Conservation (phyloP, 139 green algal species). For the Ulvella scutata region DNA sequence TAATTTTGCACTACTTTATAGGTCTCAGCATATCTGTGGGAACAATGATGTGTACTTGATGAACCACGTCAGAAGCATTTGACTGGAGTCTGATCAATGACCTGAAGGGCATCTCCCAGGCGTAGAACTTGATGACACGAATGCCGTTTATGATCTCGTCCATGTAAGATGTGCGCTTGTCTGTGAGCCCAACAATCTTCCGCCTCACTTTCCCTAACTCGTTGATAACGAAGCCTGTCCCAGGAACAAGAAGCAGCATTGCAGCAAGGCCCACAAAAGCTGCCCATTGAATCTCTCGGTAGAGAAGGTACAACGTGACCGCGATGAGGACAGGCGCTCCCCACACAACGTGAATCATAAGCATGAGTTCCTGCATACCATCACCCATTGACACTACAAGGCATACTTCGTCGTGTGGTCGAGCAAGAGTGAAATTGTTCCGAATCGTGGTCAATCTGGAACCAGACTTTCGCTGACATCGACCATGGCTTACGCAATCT, state of each 20-base stretch:
- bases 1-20: too few species aligned
- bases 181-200: conserved; percentile 63
- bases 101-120: conserved; percentile 53
- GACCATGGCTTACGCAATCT: too few species aligned
- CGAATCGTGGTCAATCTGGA: too few species aligned
- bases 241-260: conserved; percentile 50
- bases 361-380: conserved; percentile 38
- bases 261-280: conserved; percentile 77
- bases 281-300: conserved; percentile 52
- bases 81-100: too few species aligned
- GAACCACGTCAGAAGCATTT: too few species aligned
- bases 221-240: conserved; percentile 45
- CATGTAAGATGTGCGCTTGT: conserved; percentile 72
- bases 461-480: too few species aligned
- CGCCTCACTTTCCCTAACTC: conserved; percentile 41
- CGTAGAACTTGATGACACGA: conserved; percentile 69
- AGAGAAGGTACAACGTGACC: conserved; percentile 61
- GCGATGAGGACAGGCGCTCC: conserved; percentile 53
- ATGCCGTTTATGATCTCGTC: conserved; percentile 71
- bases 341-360: conserved; percentile 47
- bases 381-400: too few species aligned
- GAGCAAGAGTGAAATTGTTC: too few species aligned
- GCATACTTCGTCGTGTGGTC: too few species aligned
- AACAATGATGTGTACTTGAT: too few species aligned
- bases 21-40: too few species aligned